Evolutionary conservation across 139 green algal genomes (phyloP), one percentile per base, ranked within the genome.

Genomic region (Astrephomene gubernaculifera): DNA sequence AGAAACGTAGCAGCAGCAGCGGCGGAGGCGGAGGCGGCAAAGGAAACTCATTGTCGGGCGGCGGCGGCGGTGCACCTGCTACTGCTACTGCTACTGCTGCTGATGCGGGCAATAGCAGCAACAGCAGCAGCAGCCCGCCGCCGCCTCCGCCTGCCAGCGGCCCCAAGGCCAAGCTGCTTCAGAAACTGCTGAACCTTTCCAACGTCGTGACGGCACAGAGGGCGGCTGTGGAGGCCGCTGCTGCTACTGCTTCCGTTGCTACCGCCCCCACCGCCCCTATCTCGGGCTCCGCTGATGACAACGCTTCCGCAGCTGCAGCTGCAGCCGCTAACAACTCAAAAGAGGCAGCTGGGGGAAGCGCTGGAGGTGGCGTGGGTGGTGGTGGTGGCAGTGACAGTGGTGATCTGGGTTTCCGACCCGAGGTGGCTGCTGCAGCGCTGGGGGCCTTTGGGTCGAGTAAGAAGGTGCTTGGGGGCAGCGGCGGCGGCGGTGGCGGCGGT

Each of bases 131-230:
- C 69, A 35, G 36, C 36, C n/a, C n/a, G n/a, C n/a, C n/a, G 43
- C 39, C 38, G 36, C 54, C 41, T 4, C 54, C 75, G 14, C 75
- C 75, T 4, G 38, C 54, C 39, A 41, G 41, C 5, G 75, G 75
- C 41, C 75, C 75, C 57, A 82, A 71, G 63, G 75, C 75, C 38
- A 82, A 82, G 57, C 39, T 82, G 4, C 43, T 82, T 24, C 57
- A 82, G 75, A 82, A 82, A 29, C 38, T 82, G 38, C 39, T 82
- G 38, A 71, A 39, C 49, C 75, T 82, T 1, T 82, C 75, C 25
- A 33, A 57, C 27, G 75, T 54, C 19, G 75, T 82, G 14, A 70
- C 27, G 22, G 49, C 41, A 17, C 75, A 82, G 57, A 52, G 73
- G 5, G 73, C 73, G 0, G 72, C 72, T 45, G 73, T 53, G 17